Evolutionary conservation across 2,329 filamentous ascomycete species (phyloP).

Genomic region (Aspergillus sp.): DNA sequence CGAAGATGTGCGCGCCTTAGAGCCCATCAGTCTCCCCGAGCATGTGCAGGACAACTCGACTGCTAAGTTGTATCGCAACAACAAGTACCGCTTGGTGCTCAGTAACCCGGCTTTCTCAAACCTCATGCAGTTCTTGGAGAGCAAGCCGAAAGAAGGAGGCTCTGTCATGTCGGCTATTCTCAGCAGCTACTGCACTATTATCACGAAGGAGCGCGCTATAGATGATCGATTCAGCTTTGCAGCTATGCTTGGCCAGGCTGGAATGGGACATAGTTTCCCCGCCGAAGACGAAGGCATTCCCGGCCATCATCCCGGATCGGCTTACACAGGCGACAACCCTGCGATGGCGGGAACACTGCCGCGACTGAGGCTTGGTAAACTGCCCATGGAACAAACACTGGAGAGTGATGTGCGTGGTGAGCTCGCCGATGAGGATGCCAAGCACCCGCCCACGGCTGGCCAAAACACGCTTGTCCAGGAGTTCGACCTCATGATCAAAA

Average conservation of each 20-base stretch:
- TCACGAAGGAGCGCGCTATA: conserved; percentile 57
- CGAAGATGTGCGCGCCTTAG: conserved; percentile 76
- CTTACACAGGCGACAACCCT: conserved; percentile 57
- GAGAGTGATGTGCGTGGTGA: conserved; percentile 84
- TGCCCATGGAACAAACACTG: conserved; percentile 79
- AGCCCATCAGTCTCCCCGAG: conserved; percentile 69
- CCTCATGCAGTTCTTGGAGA: conserved; percentile 83
- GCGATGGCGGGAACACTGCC: conserved; percentile 55
- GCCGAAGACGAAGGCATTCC: conserved; percentile 68
- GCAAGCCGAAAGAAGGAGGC: conserved; percentile 78
- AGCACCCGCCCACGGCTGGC: conserved; percentile 68
- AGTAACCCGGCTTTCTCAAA: conserved; percentile 80
- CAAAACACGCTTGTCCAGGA: conserved; percentile 76
- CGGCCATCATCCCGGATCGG: conserved; percentile 64
- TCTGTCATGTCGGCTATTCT: conserved; percentile 74
- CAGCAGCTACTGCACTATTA: conserved; percentile 57
- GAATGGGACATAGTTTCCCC: conserved; percentile 56
- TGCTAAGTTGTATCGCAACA: conserved; percentile 77
- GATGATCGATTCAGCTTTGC: conserved; percentile 60
- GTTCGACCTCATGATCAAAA: conserved; percentile 83
- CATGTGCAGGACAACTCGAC: conserved; percentile 74
- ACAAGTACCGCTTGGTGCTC: conserved; percentile 87
- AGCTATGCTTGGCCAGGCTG: conserved; percentile 55
- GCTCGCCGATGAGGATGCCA: conserved; percentile 78
- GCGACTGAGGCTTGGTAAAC: conserved; percentile 71